phyloP scores from a whole-genome alignment of 371 early-diverging fungal species.

The Mucor mucedo region DNA sequence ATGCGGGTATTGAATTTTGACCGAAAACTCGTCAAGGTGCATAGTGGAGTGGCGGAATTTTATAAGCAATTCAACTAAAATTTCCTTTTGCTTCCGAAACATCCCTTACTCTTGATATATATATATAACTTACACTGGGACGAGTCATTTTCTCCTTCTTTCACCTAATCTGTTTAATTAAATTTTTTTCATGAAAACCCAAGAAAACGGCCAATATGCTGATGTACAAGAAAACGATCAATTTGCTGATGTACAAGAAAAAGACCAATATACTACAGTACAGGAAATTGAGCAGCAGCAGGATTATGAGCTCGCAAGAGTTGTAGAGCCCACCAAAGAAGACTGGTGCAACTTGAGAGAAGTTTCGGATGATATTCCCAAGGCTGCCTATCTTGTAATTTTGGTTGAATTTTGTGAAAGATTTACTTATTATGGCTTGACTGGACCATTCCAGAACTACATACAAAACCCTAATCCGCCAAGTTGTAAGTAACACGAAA shows the following conservation, averaged over 20 bases:
- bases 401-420: constrained; percentile 80
- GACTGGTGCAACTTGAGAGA: constrained; percentile 53
- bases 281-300: constrained; percentile 12
- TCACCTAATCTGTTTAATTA: background rate
- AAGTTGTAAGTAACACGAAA: constrained; percentile 33
- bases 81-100: background rate
- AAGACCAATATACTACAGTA: too few species aligned
- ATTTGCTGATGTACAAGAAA: too few species aligned
- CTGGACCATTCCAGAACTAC: constrained; percentile 69
- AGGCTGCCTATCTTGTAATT: constrained; percentile 66
- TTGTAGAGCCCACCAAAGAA: constrained; percentile 52
- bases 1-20: constrained; percentile 80
- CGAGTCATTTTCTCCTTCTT: too few species aligned
- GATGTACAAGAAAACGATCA: too few species aligned
- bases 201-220: too few species aligned
- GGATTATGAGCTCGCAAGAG: constrained; percentile 15
- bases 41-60: constrained; percentile 71
- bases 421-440: constrained; percentile 75
- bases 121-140: too few species aligned
- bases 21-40: constrained; percentile 66
- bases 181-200: background rate
- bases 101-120: too few species aligned
- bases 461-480: constrained; percentile 57
- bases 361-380: constrained; percentile 58
- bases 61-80: constrained; percentile 37